phyloP scores from a whole-genome alignment of 352 stramenopile genomes.

The Phytophthora hybrid region DNA sequence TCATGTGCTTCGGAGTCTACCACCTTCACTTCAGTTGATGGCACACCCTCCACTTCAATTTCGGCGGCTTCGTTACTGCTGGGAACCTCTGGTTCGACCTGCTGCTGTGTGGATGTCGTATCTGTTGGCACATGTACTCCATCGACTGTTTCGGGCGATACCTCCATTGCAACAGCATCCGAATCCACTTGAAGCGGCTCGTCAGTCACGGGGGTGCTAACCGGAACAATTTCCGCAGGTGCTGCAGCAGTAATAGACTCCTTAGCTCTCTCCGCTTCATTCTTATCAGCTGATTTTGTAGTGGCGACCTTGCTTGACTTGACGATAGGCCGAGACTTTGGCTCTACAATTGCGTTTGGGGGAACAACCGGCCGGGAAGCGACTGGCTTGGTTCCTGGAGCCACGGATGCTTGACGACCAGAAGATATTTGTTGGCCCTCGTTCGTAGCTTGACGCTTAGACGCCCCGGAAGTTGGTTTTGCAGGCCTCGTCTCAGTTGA shows the following conservation, averaged over 20 bases:
- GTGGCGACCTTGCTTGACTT: conserved; percentile 22
- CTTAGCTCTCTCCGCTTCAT: conserved; percentile 1
- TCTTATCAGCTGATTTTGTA: conserved; percentile 10
- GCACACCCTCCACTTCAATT: neutral
- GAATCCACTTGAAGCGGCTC: conserved; percentile 1
- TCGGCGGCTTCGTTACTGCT: neutral
- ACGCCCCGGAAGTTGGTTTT: conserved; percentile 16
- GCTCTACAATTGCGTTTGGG: conserved; percentile 12
- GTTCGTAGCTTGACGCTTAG: conserved; percentile 20
- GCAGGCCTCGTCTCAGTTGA: conserved; percentile 15
- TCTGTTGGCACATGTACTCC: neutral
- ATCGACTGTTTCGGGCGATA: neutral
- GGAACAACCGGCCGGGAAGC: conserved; percentile 12
- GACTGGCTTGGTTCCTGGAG: conserved; percentile 22
- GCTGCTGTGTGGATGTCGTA: conserved; percentile 6
- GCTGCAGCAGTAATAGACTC: neutral
- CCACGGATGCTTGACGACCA: conserved; percentile 1
- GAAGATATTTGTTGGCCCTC: conserved; percentile 7
- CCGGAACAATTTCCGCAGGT: neutral
- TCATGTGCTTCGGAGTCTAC: neutral
- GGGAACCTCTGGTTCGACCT: conserved; percentile 1
- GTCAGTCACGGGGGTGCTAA: neutral
- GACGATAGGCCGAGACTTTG: conserved; percentile 17
- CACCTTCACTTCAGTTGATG: neutral
- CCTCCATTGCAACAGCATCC: neutral